Conservation (phyloP, 148 eudicot genomes). For the Pharnaceum exiguum region DNA sequence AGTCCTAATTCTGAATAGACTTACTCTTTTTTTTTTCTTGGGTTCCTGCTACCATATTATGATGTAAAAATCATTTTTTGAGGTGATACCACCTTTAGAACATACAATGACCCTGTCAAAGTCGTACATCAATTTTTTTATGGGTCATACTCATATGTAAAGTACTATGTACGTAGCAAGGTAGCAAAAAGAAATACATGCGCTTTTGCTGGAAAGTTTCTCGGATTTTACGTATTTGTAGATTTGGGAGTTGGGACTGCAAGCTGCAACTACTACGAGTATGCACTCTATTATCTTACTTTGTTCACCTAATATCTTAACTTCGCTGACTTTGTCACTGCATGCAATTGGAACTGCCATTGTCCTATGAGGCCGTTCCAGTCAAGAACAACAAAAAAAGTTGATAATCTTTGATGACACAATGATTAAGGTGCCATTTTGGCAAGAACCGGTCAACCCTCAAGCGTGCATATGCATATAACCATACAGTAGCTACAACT, state of each 20-base stretch:
- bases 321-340: conserved; percentile 9
- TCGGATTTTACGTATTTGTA: conserved; percentile 5
- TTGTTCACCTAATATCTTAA: conserved; percentile 8
- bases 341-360: neutral
- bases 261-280: neutral
- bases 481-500: too few species aligned
- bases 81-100: conserved; percentile 19
- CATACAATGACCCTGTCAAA: conserved; percentile 14
- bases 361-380: neutral
- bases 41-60: neutral
- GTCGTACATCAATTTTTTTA: neutral
- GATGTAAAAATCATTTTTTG: conserved; percentile 24
- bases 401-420: neutral
- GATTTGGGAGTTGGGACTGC: too few species aligned
- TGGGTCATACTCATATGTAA: too few species aligned
- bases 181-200: too few species aligned
- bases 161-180: too few species aligned
- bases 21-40: neutral
- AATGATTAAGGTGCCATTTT: conserved; percentile 12
- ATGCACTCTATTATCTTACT: neutral
- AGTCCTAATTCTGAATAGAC: neutral
- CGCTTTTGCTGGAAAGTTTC: conserved; percentile 15
- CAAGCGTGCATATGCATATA: too few species aligned
- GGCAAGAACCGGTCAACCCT: conserved; percentile 5
- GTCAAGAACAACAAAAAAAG: neutral